These are phyloP conservation scores for Lecanicillium sp. DNA, from an alignment of 2,329 filamentous ascomycete species.

Conservation along the genomic window DNA sequence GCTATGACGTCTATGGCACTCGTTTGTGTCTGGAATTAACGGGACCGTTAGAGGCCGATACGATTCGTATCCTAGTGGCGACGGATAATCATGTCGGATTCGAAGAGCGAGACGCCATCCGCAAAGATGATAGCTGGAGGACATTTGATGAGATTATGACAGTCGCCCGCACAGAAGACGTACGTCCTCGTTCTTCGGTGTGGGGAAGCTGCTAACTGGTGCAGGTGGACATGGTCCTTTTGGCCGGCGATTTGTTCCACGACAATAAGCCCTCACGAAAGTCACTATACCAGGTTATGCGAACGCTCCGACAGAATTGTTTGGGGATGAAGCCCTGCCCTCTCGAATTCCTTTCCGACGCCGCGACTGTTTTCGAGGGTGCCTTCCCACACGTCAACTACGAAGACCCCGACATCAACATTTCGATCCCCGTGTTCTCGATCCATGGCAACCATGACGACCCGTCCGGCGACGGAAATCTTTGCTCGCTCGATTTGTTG, in stretches of 20 bases:
- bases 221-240: constrained; percentile 88
- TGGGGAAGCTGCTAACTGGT: not conserved
- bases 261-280: constrained; percentile 97
- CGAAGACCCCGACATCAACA: constrained; percentile 93
- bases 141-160: constrained; percentile 95
- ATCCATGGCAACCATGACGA: constrained; percentile 99
- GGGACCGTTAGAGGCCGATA: constrained; percentile 55
- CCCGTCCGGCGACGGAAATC: constrained; percentile 90
- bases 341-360: constrained; percentile 89
- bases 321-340: constrained; percentile 93
- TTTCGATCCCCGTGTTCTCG: constrained; percentile 94
- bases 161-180: constrained; percentile 77
- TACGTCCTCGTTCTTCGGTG: constrained; percentile 23
- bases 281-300: constrained; percentile 96
- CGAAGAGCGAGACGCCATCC: constrained; percentile 84
- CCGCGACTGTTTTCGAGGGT: constrained; percentile 81
- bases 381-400: constrained; percentile 96
- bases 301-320: constrained; percentile 86
- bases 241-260: constrained; percentile 93
- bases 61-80: constrained; percentile 87
- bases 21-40: not conserved
- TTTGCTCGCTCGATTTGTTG: constrained; percentile 83
- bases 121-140: constrained; percentile 96
- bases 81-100: constrained; percentile 98
- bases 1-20: not conserved